Evolutionary conservation across 805 yeast genomes (phyloP).

Genomic region (Candida namnaoensis): DNA sequence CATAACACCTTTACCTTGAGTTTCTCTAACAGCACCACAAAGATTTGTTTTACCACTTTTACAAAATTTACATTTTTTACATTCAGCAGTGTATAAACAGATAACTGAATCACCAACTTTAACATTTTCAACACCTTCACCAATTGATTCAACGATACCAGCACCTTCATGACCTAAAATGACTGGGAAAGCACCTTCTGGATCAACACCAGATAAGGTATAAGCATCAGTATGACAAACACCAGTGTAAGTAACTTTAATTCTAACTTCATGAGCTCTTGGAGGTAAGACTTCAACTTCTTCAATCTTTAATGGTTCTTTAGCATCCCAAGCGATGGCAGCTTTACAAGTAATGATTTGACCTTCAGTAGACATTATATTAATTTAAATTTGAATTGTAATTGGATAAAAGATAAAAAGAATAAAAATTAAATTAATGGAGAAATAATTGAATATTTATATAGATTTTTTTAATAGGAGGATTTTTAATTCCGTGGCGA

Average conservation of each 20-base stretch:
- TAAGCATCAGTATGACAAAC: slow-evolving; percentile 99
- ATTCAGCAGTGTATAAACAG: slow-evolving; percentile 94
- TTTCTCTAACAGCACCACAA: slow-evolving; percentile 91
- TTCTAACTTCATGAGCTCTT: slow-evolving; percentile 94
- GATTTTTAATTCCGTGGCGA: too few relatives aligned
- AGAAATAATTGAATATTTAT: too few relatives aligned
- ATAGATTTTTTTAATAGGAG: too few relatives aligned
- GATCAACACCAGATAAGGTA: slow-evolving; percentile 89
- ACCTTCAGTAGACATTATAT: slow-evolving; percentile 17
- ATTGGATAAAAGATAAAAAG: too few relatives aligned
- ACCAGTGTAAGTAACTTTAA: slow-evolving; percentile 80
- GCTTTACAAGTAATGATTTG: slow-evolving; percentile 78
- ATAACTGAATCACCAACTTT: slow-evolving; percentile 92
- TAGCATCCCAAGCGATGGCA: slow-evolving; percentile 97
- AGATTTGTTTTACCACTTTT: slow-evolving; percentile 91
- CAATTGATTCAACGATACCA: slow-evolving; percentile 90
- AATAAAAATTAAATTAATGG: neutral
- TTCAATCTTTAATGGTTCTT: slow-evolving; percentile 73
- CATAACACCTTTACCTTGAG: slow-evolving; percentile 98
- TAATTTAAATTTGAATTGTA: neutral
- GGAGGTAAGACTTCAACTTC: slow-evolving; percentile 90
- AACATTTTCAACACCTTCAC: slow-evolving; percentile 87
- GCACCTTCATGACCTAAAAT: slow-evolving; percentile 98
- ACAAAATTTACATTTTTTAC: slow-evolving; percentile 93
- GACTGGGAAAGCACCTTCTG: slow-evolving; percentile 94